phyloP scores from a whole-genome alignment of 768 basidiomycete genomes.

The Leccinellum albellum region DNA sequence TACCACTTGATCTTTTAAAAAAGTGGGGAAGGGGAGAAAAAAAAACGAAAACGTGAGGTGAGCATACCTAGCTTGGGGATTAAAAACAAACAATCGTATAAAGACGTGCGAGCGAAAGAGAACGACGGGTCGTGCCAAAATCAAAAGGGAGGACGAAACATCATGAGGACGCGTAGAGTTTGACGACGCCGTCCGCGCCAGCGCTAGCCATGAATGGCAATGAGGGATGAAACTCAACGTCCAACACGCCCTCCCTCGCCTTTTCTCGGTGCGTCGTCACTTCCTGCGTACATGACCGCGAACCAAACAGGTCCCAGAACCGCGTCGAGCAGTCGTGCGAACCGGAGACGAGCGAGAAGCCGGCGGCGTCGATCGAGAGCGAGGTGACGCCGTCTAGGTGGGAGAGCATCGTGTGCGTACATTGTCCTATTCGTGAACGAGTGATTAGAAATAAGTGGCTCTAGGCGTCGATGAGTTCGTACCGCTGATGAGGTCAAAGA shows the following conservation, averaged over 20 bases:
- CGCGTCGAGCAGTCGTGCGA: conserved; percentile 93
- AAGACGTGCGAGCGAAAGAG: background rate
- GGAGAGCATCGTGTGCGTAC: conserved; percentile 84
- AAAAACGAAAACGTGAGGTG: conserved; percentile 3
- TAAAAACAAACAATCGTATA: background rate
- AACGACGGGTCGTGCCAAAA: background rate
- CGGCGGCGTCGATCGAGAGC: conserved; percentile 81
- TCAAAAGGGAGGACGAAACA: background rate
- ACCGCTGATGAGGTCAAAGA: conserved; percentile 86
- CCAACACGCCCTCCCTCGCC: conserved; percentile 85
- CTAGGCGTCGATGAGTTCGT: conserved; percentile 21
- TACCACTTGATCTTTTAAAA: conserved; percentile 9
- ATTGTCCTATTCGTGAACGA: conserved; percentile 53
- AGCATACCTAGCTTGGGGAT: conserved; percentile 9
- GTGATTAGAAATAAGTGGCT: background rate
- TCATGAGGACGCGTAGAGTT: conserved; percentile 82
- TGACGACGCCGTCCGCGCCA: conserved; percentile 93
- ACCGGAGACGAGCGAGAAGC: conserved; percentile 83
- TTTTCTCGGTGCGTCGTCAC: conserved; percentile 86
- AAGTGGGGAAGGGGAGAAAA: background rate
- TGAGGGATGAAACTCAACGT: conserved; percentile 79
- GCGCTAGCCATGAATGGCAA: conserved; percentile 88
- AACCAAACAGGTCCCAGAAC: conserved; percentile 88
- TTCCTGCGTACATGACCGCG: conserved; percentile 83
- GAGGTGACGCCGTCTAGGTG: conserved; percentile 93